These are phyloP conservation scores for Brassica hybrid DNA, from an alignment of 441 rosid species.

Conservation along the genomic window DNA sequence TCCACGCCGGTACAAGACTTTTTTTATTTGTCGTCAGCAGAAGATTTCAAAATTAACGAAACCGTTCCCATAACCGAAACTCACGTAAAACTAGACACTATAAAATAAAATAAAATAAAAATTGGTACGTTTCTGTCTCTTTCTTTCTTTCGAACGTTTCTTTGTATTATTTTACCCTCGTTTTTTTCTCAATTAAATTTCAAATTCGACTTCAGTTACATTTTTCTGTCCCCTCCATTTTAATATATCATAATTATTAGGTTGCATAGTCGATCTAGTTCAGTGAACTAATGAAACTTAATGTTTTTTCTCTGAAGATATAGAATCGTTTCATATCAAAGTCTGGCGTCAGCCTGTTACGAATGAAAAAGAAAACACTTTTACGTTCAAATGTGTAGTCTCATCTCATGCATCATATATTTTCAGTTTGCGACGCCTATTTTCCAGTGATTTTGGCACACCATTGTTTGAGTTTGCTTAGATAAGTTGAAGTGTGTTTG, in stretches of 20 bases:
- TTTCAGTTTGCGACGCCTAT: not conserved
- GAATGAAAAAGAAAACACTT: no score
- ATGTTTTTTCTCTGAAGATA: no score
- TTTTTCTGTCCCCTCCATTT: not conserved
- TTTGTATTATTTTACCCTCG: slow-evolving; percentile 2
- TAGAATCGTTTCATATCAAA: not conserved
- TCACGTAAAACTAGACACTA: slow-evolving; percentile 32
- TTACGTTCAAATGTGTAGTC: not conserved
- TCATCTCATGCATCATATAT: not conserved
- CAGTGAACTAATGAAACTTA: no score
- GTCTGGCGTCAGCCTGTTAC: no score
- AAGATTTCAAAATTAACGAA: slow-evolving; percentile 43
- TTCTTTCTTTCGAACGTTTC: slow-evolving; percentile 29
- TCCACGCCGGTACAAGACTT: slow-evolving; percentile 32
- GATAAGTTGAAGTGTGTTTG: not conserved
- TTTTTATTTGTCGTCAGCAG: slow-evolving; percentile 20
- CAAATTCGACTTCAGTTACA: slow-evolving; percentile 24
- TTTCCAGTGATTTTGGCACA: not conserved
- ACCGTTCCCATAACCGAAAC: slow-evolving; percentile 48
- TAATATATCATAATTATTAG: not conserved
- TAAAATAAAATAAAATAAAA: not conserved
- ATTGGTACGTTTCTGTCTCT: slow-evolving; percentile 30
- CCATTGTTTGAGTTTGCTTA: not conserved
- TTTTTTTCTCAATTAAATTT: not conserved
- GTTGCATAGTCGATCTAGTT: not conserved